Conservation (phyloP, 2,329 filamentous ascomycete species). For the Plectosphaerella plurivora region DNA sequence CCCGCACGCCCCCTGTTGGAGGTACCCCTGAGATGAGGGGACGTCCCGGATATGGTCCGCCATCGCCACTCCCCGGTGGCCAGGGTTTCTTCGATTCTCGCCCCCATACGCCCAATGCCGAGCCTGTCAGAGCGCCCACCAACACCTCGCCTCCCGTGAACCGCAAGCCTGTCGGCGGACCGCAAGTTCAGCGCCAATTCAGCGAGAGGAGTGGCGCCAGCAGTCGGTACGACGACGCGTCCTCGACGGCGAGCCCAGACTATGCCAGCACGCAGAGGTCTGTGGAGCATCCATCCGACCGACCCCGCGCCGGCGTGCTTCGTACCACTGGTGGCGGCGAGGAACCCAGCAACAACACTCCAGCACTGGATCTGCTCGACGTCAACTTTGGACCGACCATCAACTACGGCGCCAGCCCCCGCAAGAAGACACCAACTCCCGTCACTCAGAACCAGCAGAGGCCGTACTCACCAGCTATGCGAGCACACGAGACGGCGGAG, state of each 20-base stretch:
- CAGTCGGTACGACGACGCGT: constrained; percentile 57
- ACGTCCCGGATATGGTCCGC: constrained; percentile 18
- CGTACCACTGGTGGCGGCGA: constrained; percentile 66
- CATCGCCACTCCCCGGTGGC: constrained; percentile 16
- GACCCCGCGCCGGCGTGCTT: constrained; percentile 72
- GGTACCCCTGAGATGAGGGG: constrained; percentile 13
- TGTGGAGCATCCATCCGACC: constrained; percentile 45
- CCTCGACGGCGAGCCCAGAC: constrained; percentile 65
- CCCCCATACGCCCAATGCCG: constrained; percentile 1
- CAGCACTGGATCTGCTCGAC: constrained; percentile 53
- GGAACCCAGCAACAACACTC: constrained; percentile 12
- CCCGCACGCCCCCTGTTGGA: constrained; percentile 9
- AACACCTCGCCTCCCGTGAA: constrained; percentile 37
- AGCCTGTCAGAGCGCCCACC: background rate
- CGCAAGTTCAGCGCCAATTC: constrained; percentile 26
- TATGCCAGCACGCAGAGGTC: constrained; percentile 68
- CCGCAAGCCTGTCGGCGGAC: constrained; percentile 47
- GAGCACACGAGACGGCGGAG: constrained; percentile 38
- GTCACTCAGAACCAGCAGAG: constrained; percentile 17
- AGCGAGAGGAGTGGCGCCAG: constrained; percentile 34
- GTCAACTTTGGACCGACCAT: constrained; percentile 86
- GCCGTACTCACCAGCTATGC: constrained; percentile 25
- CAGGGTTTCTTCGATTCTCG: constrained; percentile 1
- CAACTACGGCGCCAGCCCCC: constrained; percentile 47
- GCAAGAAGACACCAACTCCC: constrained; percentile 23